Evolutionary conservation across 2,329 filamentous ascomycete genomes (phyloP).

Genomic region (Epichloe sylvatica): DNA sequence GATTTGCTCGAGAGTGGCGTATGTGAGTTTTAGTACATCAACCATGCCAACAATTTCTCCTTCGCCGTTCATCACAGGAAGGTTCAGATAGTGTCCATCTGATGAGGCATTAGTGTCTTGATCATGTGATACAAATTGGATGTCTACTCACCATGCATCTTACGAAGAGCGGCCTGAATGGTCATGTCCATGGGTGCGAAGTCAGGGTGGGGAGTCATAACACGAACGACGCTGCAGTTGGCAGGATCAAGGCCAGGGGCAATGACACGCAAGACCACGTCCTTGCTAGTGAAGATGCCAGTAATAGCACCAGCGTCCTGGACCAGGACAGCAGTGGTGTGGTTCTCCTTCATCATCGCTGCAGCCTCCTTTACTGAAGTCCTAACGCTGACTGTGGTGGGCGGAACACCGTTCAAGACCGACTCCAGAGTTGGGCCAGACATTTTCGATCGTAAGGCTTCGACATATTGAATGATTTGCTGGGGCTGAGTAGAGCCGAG

Average conservation of each 20-base stretch:
- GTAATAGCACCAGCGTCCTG: conserved; percentile 96
- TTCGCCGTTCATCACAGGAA: conserved; percentile 94
- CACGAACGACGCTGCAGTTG: conserved; percentile 92
- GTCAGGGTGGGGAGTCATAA: conserved; percentile 98
- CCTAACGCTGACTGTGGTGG: conserved; percentile 86
- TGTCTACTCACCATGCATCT: conserved; percentile 78
- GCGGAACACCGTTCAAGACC: conserved; percentile 80
- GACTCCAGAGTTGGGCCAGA: conserved; percentile 92
- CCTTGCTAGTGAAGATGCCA: conserved; percentile 98
- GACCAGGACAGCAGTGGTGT: conserved; percentile 89
- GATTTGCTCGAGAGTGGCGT: conserved; percentile 93
- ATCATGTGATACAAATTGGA: not conserved
- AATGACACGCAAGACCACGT: conserved; percentile 95
- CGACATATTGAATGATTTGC: conserved; percentile 97
- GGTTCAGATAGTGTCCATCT: conserved; percentile 97
- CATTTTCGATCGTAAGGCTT: conserved; percentile 91
- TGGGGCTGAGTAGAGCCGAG: conserved; percentile 90
- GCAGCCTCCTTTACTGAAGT: conserved; percentile 96
- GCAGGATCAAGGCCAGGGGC: conserved; percentile 86
- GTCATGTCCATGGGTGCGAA: conserved; percentile 99
- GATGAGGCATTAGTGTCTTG: conserved; percentile 8
- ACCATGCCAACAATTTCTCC: conserved; percentile 99
- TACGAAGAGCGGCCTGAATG: conserved; percentile 91
- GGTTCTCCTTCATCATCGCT: conserved; percentile 94
- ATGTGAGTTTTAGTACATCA: conserved; percentile 94